Evolutionary conservation across 129 eudicot species (phyloP).

Genomic region (Artemisia argyi): DNA sequence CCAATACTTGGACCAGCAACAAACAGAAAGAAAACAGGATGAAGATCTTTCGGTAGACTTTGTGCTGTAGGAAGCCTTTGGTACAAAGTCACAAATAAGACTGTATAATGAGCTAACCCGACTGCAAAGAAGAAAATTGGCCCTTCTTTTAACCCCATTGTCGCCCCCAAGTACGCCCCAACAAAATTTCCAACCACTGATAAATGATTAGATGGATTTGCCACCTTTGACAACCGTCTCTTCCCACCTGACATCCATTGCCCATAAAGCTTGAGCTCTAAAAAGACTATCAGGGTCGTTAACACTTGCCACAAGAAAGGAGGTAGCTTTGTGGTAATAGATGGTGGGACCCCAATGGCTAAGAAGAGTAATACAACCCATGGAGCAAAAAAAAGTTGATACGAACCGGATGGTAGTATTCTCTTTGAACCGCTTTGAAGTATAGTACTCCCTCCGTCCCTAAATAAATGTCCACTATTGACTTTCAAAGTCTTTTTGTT

Average conservation of each 20-base stretch:
- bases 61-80: constrained; percentile 77
- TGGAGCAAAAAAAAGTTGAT: constrained; percentile 69
- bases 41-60: constrained; percentile 75
- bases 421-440: constrained; percentile 16
- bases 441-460: too few species aligned
- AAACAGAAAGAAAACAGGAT: constrained; percentile 77
- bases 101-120: constrained; percentile 71
- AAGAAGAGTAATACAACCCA: constrained; percentile 61
- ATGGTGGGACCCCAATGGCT: constrained; percentile 59
- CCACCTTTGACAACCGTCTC: constrained; percentile 68
- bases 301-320: constrained; percentile 59
- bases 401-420: not conserved
- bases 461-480: too few species aligned
- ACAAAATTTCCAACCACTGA: constrained; percentile 82
- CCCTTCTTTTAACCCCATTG: constrained; percentile 80
- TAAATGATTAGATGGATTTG: constrained; percentile 73
- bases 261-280: constrained; percentile 78
- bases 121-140: constrained; percentile 68
- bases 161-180: constrained; percentile 69
- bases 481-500: too few species aligned
- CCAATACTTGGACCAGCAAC: constrained; percentile 86
- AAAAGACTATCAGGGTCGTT: constrained; percentile 58
- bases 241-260: constrained; percentile 95
- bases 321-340: constrained; percentile 29
- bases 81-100: constrained; percentile 66